Conservation (phyloP, 2,329 filamentous ascomycete genomes). For the Colletotrichum sp. region DNA sequence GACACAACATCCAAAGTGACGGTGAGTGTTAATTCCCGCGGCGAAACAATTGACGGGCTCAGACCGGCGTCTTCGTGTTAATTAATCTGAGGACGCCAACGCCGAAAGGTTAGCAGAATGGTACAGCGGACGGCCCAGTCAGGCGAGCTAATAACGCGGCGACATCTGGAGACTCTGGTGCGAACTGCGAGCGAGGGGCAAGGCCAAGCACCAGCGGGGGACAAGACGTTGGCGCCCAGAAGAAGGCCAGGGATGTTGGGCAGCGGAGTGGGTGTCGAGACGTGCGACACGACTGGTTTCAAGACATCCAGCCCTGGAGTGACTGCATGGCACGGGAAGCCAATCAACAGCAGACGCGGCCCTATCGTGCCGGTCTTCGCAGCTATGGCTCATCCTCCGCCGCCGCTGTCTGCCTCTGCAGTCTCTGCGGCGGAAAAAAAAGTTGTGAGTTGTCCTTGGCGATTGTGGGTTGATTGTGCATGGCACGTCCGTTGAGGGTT, state of each 20-base stretch:
- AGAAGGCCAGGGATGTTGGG: slow-evolving; percentile 10
- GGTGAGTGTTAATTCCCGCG: slow-evolving; percentile 3
- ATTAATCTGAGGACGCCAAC: slow-evolving; percentile 15
- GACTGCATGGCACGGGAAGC: not conserved
- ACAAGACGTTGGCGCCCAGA: slow-evolving; percentile 9
- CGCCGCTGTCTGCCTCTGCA: not conserved
- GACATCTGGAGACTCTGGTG: not conserved
- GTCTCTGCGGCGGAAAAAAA: not conserved
- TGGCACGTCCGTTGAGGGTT: not conserved
- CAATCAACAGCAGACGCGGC: slow-evolving; percentile 8
- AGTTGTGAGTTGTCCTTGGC: not conserved
- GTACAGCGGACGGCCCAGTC: not conserved
- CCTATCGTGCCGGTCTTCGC: not conserved
- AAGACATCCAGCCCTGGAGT: slow-evolving; percentile 11
- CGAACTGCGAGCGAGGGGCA: not conserved
- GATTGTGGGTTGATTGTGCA: not conserved
- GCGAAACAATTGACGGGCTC: not conserved
- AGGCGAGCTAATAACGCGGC: not conserved
- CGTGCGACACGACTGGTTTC: slow-evolving; percentile 23
- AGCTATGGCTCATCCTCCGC: not conserved
- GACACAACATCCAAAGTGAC: not conserved
- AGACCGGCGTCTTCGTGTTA: not conserved
- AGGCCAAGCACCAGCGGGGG: not conserved
- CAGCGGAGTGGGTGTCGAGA: slow-evolving; percentile 19
- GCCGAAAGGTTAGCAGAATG: not conserved